phyloP scores from a whole-genome alignment of 1,139 yeast genomes.

The Candida sanyaensis region DNA sequence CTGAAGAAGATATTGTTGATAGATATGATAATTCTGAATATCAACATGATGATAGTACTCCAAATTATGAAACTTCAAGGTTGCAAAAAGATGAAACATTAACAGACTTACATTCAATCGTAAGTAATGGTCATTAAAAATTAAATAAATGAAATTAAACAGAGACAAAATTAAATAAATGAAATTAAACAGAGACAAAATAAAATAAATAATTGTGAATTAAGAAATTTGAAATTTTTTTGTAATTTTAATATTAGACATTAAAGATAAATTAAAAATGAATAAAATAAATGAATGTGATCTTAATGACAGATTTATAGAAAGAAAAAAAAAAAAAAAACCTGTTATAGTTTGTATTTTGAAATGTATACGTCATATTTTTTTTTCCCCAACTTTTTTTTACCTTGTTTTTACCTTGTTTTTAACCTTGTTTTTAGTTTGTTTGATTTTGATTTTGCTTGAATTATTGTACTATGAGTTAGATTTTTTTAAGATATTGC shows the following conservation, averaged over 20 bases:
- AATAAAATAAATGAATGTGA: too few relatives aligned
- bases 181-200: not conserved
- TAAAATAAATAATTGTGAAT: not conserved
- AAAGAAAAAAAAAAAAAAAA: too few relatives aligned
- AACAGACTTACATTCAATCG: conserved; percentile 54
- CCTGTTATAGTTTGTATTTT: not conserved
- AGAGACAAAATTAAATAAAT: too few relatives aligned
- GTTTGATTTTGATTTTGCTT: too few relatives aligned
- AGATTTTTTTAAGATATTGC: too few relatives aligned
- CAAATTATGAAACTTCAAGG: conserved; percentile 7
- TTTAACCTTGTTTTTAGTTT: too few relatives aligned
- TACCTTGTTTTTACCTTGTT: too few relatives aligned
- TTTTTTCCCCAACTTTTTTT: not conserved
- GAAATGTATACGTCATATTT: not conserved
- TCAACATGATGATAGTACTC: conserved; percentile 3
- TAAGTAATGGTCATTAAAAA: conserved; percentile 12
- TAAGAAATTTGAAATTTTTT: too few relatives aligned
- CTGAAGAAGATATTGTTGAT: conserved; percentile 1
- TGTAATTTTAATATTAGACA: too few relatives aligned
- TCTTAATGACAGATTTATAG: not conserved
- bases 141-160: too few relatives aligned
- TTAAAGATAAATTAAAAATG: too few relatives aligned
- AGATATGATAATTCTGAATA: conserved; percentile 4
- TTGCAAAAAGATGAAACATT: conserved; percentile 50
- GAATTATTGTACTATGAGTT: too few relatives aligned